Conservation (phyloP, 441 rosid species). For the Gossypium davidsonii region DNA sequence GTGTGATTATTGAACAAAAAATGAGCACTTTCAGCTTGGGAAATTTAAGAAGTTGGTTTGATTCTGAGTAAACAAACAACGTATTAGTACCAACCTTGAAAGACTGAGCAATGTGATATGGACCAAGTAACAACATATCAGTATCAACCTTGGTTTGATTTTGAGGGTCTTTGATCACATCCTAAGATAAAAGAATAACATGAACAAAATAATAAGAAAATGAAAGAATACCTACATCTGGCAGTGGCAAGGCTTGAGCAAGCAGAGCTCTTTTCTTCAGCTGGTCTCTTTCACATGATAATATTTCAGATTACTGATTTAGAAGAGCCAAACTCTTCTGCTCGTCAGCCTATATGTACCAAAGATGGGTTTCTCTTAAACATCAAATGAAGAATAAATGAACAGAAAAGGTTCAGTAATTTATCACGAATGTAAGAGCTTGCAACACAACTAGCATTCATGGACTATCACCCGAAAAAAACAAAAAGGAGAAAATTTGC, state of each 20-base stretch:
- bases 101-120: not conserved
- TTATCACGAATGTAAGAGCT: not conserved
- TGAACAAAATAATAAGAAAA: not conserved
- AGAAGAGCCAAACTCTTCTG: slow-evolving; percentile 55
- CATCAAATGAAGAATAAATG: not conserved
- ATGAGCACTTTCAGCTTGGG: not conserved
- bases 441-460: not conserved
- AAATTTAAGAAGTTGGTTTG: not conserved
- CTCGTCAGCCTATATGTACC: slow-evolving; percentile 75
- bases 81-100: not conserved
- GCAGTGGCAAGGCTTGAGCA: slow-evolving; percentile 76
- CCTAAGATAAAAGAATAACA: not conserved
- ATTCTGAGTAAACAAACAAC: not conserved
- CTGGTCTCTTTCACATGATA: slow-evolving; percentile 54
- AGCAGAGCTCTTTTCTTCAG: slow-evolving; percentile 72
- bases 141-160: too few species aligned
- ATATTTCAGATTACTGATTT: slow-evolving; percentile 49
- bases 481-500: not conserved
- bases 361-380: slow-evolving; percentile 75
- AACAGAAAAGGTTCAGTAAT: not conserved
- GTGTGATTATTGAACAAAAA: not conserved
- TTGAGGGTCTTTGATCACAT: not conserved
- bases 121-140: not conserved
- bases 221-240: slow-evolving; percentile 49
- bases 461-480: not conserved